Conservation (phyloP, 306 rosid genomes). For the Quercus parvula region DNA sequence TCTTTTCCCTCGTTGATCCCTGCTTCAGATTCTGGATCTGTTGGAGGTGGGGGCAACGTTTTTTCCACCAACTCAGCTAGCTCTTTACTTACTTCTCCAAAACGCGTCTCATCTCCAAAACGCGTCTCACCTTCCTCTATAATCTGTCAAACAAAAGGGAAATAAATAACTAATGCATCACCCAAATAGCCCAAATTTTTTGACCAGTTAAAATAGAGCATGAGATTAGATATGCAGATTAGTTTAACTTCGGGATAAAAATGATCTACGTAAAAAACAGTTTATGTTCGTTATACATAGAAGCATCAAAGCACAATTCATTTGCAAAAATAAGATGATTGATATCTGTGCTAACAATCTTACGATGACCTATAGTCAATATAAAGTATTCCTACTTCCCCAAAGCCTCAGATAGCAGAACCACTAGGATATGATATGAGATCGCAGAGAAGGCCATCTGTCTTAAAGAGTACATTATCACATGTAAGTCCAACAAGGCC, state of each 20-base stretch:
- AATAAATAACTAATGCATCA: background rate
- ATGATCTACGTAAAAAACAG: background rate
- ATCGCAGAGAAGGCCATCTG: background rate
- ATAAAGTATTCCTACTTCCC: background rate
- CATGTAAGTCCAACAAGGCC: background rate
- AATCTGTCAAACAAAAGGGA: constrained; percentile 35
- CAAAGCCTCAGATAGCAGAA: background rate
- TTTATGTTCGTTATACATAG: background rate
- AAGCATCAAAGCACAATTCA: background rate
- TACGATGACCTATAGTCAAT: background rate
- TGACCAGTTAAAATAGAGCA: background rate
- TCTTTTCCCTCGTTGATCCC: constrained; percentile 14
- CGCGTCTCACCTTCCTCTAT: constrained; percentile 43
- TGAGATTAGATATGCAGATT: constrained; percentile 4
- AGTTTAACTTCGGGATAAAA: background rate
- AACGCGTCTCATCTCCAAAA: constrained; percentile 28
- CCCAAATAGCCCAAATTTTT: background rate
- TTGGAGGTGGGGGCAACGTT: constrained; percentile 36
- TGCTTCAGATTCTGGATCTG: background rate
- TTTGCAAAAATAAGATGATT: background rate
- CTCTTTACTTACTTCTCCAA: constrained; percentile 17
- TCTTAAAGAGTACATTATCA: background rate
- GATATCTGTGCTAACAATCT: background rate
- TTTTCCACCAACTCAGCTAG: constrained; percentile 45
- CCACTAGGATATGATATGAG: background rate